Evolutionary conservation across 306 rosid genomes (phyloP), one percentile per base, ranked within the genome.

Genomic region (Bauhinia variegata): DNA sequence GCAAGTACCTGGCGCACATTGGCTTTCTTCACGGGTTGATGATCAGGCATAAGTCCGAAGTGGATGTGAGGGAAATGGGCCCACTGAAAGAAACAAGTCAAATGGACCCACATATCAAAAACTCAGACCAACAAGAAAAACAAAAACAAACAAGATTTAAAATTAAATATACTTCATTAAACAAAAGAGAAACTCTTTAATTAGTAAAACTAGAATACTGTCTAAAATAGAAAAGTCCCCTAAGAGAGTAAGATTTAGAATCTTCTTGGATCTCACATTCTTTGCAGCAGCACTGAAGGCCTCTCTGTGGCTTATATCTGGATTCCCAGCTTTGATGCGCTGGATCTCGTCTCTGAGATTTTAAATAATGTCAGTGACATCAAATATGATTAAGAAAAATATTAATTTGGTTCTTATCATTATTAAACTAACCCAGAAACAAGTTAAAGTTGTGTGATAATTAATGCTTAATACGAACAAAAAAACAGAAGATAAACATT

Each of bases 261-360:
- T 72, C 52, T 17, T 77, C 66, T 65, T 73, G 80, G 74, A 72
- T 63, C 91, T 81, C 69, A 93, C 99, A 79, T 93, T 90, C 78
- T 93, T 93, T 71, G 99, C 99, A 70, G 99, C 99, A 43, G 99
- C 99, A 75, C 99, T 93, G 57, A 93, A 93, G 48, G 99, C 99
- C 80, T 90, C 99, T 83, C 96, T 88, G 83, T 93, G 99, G 79
- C 95, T 88, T 60, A 93, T 90, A 78, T 90, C 99, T 51, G 99
- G 99, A 85, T 93, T 93, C 58, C 91, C 92, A 80, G 97, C 91
- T 75, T 93, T 93, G 80, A 93, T 93, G 32, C 99, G 96, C 79
- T 93, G 99, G 63, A 93, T 93, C 87, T 93, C 99, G 47, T 93
- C 97, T 81, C 99, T 93, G 75, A 71, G 77, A 46, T 51, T 65